Conservation (phyloP, 768 basidiomycete species). For the Leccinum variicolor region DNA sequence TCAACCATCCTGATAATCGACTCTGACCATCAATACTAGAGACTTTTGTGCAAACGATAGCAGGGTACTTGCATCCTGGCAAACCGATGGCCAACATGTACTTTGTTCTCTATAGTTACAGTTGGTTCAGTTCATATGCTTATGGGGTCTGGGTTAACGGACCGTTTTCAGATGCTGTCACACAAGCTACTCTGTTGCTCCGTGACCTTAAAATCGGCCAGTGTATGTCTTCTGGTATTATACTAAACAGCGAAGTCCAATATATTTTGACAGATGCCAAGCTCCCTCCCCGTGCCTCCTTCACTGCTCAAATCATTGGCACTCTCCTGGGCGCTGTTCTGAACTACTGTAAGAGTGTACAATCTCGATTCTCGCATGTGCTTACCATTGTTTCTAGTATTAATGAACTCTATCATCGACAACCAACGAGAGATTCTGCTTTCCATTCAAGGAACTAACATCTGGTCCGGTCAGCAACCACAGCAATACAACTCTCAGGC, state of each 20-base stretch:
- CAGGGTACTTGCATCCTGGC: conserved; percentile 35
- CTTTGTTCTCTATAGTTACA: conserved; percentile 44
- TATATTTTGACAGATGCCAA: conserved; percentile 36
- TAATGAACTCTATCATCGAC: conserved; percentile 59
- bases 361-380: background rate
- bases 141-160: conserved; percentile 7
- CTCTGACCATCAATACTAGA: conserved; percentile 7
- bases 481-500: conserved; percentile 33
- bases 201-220: conserved; percentile 51
- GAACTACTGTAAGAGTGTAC: conserved; percentile 37
- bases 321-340: conserved; percentile 51
- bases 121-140: conserved; percentile 23
- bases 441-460: conserved; percentile 49
- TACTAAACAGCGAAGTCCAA: conserved; percentile 35
- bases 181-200: conserved; percentile 49
- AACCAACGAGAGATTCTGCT: conserved; percentile 48
- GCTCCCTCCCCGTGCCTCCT: conserved; percentile 61
- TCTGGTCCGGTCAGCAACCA: conserved; percentile 32
- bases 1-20: background rate
- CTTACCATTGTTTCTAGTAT: conserved; percentile 35
- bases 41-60: conserved; percentile 34
- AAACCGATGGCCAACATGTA: conserved; percentile 44
- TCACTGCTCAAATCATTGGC: conserved; percentile 55
- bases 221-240: conserved; percentile 8
- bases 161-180: conserved; percentile 43